These are phyloP conservation scores for Herpetospermum pedunculosum DNA, from an alignment of 306 rosid species.

Conservation along the genomic window DNA sequence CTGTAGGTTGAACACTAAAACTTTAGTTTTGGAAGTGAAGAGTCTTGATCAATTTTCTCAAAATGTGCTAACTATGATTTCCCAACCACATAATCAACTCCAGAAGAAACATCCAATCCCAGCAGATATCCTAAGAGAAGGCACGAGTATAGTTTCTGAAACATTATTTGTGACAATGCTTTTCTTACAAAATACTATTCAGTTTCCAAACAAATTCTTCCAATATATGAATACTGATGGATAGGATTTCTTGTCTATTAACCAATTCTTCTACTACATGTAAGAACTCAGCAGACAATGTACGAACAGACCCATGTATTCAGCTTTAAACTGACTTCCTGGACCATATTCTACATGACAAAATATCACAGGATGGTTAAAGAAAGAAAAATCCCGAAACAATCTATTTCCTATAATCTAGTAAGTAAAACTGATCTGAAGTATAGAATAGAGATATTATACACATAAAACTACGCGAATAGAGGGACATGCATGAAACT, in stretches of 20 bases:
- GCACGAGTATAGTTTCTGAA: background rate
- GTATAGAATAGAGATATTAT: no score
- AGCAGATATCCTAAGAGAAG: background rate
- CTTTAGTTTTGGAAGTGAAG: background rate
- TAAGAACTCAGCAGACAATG: constrained; percentile 1
- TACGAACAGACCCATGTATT: constrained; percentile 3
- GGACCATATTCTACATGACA: constrained; percentile 23
- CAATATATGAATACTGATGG: background rate
- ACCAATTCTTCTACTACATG: background rate
- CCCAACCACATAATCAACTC: background rate
- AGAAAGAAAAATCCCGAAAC: constrained; percentile 16
- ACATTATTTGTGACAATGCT: background rate
- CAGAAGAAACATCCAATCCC: background rate
- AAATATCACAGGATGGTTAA: constrained; percentile 18
- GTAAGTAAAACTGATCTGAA: constrained; percentile 30
- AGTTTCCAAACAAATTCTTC: background rate
- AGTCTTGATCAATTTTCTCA: background rate
- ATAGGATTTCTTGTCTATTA: background rate
- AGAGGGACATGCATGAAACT: background rate
- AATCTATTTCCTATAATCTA: constrained; percentile 30
- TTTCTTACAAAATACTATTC: background rate
- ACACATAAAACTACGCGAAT: no score
- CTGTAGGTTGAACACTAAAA: background rate
- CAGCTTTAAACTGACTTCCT: background rate
- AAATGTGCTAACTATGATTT: background rate